Base-by-base conservation (phyloP, 2,329 filamentous ascomycete genomes). In the Blumeria graminis region DNA sequence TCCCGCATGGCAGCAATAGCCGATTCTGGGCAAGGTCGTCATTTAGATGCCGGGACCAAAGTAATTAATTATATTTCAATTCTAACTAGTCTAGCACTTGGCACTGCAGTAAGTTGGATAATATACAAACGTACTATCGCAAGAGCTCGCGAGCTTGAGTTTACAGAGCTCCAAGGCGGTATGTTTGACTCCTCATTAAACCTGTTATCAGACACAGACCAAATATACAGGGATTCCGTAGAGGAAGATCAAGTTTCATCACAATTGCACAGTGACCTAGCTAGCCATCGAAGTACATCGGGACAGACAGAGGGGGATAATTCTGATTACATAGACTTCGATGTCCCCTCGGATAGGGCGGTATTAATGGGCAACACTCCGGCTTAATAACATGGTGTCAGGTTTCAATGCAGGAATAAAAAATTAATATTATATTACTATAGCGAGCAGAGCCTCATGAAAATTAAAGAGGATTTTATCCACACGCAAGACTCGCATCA, bases 61-160 rank as follows among this genome's bases (percentile, higher is more conserved):
- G 75, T 80, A 33, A 72, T 96, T 63, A 94, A 92, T 69, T 94
- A 94, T 67, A 68, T 82, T 28, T 83, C 81, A 70, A 95, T 96
- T 68, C 65, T 79, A 13, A 68, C 89, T 57, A 84, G 86, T 33
- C 76, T 78, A 54, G 64, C 78, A 22, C 71, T 94, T 11, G 92
- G 92, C 50, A 71, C 83, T 22, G 75, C 72, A 32, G 88, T 92
- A 1, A 90, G 87, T 14, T 84, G 80, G 69, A 74, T 93, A 69
- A 93, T 98, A 66, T 98, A 94, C 71, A 76, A 76, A 56, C 74
- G 77, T 58, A 82, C 79, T 56, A 80, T 82, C 74, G 73, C 76
- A 43, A 73, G 79, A 55, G 78, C 79, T 16, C 74, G 73, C 54
- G 75, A 80, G 67, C 70, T 82, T 36, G 75, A 68, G 51, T 60